Base-by-base conservation (phyloP, 371 early-diverging fungal species). In the Polyrhizophydium stewartii region DNA sequence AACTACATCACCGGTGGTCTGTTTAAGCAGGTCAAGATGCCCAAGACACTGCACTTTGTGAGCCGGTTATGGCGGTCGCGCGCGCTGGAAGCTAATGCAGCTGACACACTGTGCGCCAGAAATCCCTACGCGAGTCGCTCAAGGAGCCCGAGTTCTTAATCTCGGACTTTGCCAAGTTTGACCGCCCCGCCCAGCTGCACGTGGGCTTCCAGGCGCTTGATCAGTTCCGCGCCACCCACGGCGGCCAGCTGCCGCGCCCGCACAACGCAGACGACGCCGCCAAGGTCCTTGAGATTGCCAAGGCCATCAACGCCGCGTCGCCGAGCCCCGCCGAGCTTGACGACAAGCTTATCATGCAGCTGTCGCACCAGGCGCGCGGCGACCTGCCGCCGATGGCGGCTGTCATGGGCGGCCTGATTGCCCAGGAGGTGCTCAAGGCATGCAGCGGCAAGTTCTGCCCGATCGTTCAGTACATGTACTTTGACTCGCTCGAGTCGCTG, bases 401-500 rank as follows among this genome's bases (percentile, higher is more conserved):
- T 25, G 89, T 99, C 25, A 84, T 97, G 67, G 99, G 99, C 66
- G 99, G 99, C 60, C 79, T 99, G 50, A 94, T 93, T 32, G 99
- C 99, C 22, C 99, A 99, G 79, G 99, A 99, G 79, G 98, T 97
- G 13, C 83, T 99, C 31, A 99, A 99, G 86, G 86, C 82, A 16
- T 77, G 83, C 79, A 92, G 93, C 73, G 96, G 94, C 60, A 99
- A 99, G 72, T 99, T 99, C 79, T 76, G 77, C 61, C 99, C 99
- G 17, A 89, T 99, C 62, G 71, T 86, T 51, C 99, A 99, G 82
- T 93, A 86, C 81, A 79, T 98, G 77, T 99, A 97, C 82, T 97
- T 97, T 84, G 99, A 99, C 81, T 91, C 96, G 17, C 83, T 97
- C 47, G 99, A 99, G 77, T 91, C 92, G 22, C 78, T 98, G 56